Percentiles rank a stretch among this genome's conserved stretches.
These are phyloP conservation scores for Nyssa sinensis DNA, from an alignment of 148 eudicot genomes.

Conservation along the genomic window DNA sequence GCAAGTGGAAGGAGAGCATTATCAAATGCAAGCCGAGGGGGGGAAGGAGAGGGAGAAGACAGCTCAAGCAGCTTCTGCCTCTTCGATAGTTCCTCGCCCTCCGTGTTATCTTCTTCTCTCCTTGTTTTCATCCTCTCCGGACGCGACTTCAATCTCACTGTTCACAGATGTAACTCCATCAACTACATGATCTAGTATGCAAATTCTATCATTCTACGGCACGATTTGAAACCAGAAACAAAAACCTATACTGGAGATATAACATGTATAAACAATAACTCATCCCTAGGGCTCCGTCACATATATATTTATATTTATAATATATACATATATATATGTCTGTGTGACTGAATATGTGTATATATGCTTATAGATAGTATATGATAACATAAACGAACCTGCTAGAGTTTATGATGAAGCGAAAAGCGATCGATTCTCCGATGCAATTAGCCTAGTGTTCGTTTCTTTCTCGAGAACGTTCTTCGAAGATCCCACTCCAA, in stretches of 20 bases:
- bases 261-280: not conserved
- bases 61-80: constrained; percentile 47
- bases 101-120: constrained; percentile 48
- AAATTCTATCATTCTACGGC: not conserved
- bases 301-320: too few relatives aligned
- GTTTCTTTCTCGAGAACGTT: not conserved
- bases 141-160: constrained; percentile 19
- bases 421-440: not conserved
- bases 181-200: not conserved
- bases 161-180: not conserved
- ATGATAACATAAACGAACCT: not conserved
- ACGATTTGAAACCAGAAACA: not conserved
- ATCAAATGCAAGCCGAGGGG: constrained; percentile 44
- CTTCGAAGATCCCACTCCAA: not conserved
- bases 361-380: too few relatives aligned
- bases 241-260: not conserved
- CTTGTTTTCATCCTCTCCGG: constrained; percentile 26
- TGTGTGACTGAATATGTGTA: too few relatives aligned
- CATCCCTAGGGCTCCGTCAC: not conserved
- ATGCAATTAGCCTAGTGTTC: not conserved
- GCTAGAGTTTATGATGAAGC: not conserved
- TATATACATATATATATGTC: too few relatives aligned
- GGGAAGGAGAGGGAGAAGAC: constrained; percentile 16
- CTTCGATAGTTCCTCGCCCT: constrained; percentile 37
- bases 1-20: constrained; percentile 80